These are phyloP conservation scores for Kwoniella botswanensis DNA, from an alignment of 768 basidiomycete species.

Conservation along the genomic window DNA sequence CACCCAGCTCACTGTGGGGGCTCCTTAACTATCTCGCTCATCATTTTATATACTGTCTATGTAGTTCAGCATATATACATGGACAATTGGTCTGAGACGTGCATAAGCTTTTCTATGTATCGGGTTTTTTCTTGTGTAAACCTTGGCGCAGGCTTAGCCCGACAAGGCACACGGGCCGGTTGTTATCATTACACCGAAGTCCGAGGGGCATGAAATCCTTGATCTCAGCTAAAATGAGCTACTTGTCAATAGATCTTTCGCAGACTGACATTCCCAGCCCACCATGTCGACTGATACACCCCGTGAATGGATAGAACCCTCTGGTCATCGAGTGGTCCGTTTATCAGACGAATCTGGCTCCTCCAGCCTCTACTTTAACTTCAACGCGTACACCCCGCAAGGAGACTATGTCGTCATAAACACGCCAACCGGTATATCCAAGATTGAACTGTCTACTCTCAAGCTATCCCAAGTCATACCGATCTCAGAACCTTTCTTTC, in stretches of 20 bases:
- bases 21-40: neutral
- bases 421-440: slow-evolving; percentile 26
- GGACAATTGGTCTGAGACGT: neutral
- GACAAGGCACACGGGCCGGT: neutral
- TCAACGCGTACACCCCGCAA: slow-evolving; percentile 28
- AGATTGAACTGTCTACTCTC: slow-evolving; percentile 13
- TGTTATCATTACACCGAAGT: neutral
- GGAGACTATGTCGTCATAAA: slow-evolving; percentile 30
- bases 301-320: slow-evolving; percentile 18
- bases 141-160: neutral
- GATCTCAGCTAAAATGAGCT: neutral
- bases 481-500: slow-evolving; percentile 22
- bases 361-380: slow-evolving; percentile 32
- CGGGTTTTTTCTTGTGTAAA: neutral
- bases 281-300: slow-evolving; percentile 3
- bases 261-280: neutral
- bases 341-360: slow-evolving; percentile 13
- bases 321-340: slow-evolving; percentile 17
- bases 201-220: neutral
- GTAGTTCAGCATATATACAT: neutral
- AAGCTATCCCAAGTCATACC: slow-evolving; percentile 11
- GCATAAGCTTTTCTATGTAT: neutral
- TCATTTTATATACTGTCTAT: neutral
- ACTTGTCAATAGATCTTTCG: neutral
- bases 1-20: neutral